Evolutionary conservation across 108 stramenopile species (phyloP), one percentile per base, ranked within the genome.

Genomic region (Aureococcus anophagefferens): DNA sequence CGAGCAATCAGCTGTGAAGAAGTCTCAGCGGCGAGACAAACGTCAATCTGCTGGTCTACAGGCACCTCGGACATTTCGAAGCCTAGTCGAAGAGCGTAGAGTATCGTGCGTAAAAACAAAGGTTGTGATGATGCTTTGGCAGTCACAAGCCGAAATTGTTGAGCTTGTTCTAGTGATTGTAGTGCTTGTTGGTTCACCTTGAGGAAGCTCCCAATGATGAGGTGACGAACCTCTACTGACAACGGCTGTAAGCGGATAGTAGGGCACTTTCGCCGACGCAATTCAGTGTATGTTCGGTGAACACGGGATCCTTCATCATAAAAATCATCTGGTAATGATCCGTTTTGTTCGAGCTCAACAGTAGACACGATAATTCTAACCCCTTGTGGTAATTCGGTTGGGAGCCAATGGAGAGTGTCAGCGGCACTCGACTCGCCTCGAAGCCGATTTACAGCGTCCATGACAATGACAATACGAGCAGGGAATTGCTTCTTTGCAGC

Each of bases 401-500:
- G 84, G 25, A 85, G 71, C 84, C 84, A 85, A 45, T 85, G 80
- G 40, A 85, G 78, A n/a, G 80, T 74, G 16, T 82, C 82, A n/a
- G 78, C 74, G 45, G 78, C 68, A 62, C 71, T 68, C 25, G 28
- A 62, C 15, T 77, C 63, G 7, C 59, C 76, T 68, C 79, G 81
- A 35, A 83, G 46, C 0, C 70, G 33, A 51, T 81, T 69, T 11
- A 83, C 78, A 45, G 82, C 82, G 63, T 83, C 84, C 37, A 85
- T 79, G 33, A 83, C 75, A 25, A 79, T 75, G 30, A 83, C 74
- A 62, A 85, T 83, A 13, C 80, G 69, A 40, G 84, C 80, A 30
- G 80, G 80, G 63, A 74, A 76, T 63, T 80, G 74, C 62, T 81
- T 81, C 72, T 85, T 85, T 13, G 80, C 63, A 16, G 84, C 84